Evolutionary conservation across 495 filamentous ascomycete genomes (phyloP), one percentile per base, ranked within the genome.

Genomic region (Podospora conica): DNA sequence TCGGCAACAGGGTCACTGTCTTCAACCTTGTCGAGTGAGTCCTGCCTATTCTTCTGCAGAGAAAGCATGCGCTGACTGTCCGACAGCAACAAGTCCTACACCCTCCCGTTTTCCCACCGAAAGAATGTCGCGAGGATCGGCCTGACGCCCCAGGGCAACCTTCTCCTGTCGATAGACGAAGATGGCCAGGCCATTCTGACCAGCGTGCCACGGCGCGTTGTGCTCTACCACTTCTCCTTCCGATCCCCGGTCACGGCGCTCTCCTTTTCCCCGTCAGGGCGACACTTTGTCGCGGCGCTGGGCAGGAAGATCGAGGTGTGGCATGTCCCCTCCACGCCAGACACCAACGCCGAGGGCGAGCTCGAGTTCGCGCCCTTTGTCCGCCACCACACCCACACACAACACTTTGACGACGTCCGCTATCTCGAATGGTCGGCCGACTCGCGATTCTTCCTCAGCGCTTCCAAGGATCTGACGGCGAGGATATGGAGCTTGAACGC

Each of bases 321-420:
- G 95, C 90, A 96, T 69, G 96, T 96, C 22, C 96, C 95, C 8
- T 91, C 89, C 21, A 92, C 90, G 2, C 92, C 92, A 8, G 91
- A 91, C 62, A 82, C 87, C 12, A 86, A 85, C 56, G 81, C 83
- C 60, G 87, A 90, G 70, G 95, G 93, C 65, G 93, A 92, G 63
- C 81, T 97, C 66, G 92, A 98, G 68, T 98, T 96, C 77, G 93
- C 96, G 10, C 95, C 95, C 1, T 98, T 98, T 69, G 86, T 96
- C 53, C 81, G 91, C 57, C 92, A 98, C 77, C 86, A 92, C 60
- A 87, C 89, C 54, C 91, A 96, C 67, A 86, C 89, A 33, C 90
- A 91, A 1, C 95, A 98, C 76, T 96, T 92, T 67, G 95, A 97
- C 75, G 83, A 82, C 27, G 88, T 98, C 23, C 86, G 88, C 33